Base-by-base conservation (phyloP, 441 rosid genomes). In the Omphalea diandra region DNA sequence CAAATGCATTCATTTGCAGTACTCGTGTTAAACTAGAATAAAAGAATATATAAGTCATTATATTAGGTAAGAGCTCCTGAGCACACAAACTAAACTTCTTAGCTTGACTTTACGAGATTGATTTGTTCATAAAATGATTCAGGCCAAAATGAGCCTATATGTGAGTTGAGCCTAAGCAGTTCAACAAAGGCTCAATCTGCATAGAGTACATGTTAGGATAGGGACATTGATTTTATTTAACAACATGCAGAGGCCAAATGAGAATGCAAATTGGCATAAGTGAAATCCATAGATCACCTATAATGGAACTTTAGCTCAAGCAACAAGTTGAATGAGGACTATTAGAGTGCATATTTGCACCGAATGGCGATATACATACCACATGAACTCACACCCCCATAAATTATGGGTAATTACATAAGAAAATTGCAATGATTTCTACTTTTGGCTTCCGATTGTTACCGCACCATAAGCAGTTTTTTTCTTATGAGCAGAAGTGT, bases 311-410 rank as follows among this genome's bases (percentile, higher is more conserved):
- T 36, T 11, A 63, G 33, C 8, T 44, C 3, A 63, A 43, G 35
- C n/a, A n/a, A 50, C 46, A 65, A 65, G n/a, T 35, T 50, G 32
- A 65, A 65, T n/a, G 22, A 17, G 18, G 43, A 63, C 17, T 44
- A 29, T 9, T 46, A 29, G 56, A 33, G 26, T 17, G n/a, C 11
- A 18, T 5, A 31, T 35, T 4, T 18, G 41, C 35, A 64, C 53
- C 55, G 18, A 4, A 38, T 49, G n/a, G n/a, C n/a, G n/a, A n/a
- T n/a, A n/a, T n/a, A n/a, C n/a, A n/a, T n/a, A n/a, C n/a, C n/a
- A n/a, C n/a, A n/a, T n/a, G n/a, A n/a, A n/a, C n/a, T n/a, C n/a
- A n/a, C n/a, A n/a, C n/a, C n/a, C n/a, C n/a, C n/a, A n/a, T n/a
- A n/a, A n/a, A n/a, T n/a, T n/a, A n/a, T n/a, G n/a, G n/a, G n/a